phyloP scores from a whole-genome alignment of 192 early-diverging fungal species.

The Neocallimastix lanati region DNA sequence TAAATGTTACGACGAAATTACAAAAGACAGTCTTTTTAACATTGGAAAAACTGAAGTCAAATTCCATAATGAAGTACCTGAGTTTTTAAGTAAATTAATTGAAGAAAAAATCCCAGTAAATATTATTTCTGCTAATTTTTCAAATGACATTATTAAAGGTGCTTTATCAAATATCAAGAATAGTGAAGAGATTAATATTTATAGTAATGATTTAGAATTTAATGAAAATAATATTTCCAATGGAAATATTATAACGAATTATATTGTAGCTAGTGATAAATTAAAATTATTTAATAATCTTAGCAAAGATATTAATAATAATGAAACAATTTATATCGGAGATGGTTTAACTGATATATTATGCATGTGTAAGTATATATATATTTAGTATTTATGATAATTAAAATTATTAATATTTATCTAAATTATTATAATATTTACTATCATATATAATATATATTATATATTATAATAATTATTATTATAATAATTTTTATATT shows the following conservation, averaged over 20 bases:
- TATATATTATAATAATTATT: too few species aligned
- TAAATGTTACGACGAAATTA: background rate
- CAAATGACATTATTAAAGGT: background rate
- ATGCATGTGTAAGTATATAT: background rate
- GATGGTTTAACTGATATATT: background rate
- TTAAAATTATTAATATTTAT: too few species aligned
- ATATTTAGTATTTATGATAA: too few species aligned
- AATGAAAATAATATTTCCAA: background rate
- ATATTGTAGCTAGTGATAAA: background rate
- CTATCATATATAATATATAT: too few species aligned
- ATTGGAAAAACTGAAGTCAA: background rate
- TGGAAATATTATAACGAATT: background rate
- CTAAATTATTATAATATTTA: too few species aligned
- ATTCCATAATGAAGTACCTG: background rate
- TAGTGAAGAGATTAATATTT: background rate
- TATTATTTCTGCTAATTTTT: background rate
- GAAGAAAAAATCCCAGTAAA: background rate
- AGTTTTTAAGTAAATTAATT: background rate
- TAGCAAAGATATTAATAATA: background rate
- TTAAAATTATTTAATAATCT: background rate
- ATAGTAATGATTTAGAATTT: background rate
- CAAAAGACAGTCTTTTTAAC: background rate
- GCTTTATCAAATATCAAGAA: background rate
- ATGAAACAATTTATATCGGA: background rate
- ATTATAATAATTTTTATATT: too few species aligned